A percentile compares a stretch with the other conserved stretches of the same genome.
phyloP scores from a whole-genome alignment of 768 basidiomycete species.

The Podaxis rugospora region DNA sequence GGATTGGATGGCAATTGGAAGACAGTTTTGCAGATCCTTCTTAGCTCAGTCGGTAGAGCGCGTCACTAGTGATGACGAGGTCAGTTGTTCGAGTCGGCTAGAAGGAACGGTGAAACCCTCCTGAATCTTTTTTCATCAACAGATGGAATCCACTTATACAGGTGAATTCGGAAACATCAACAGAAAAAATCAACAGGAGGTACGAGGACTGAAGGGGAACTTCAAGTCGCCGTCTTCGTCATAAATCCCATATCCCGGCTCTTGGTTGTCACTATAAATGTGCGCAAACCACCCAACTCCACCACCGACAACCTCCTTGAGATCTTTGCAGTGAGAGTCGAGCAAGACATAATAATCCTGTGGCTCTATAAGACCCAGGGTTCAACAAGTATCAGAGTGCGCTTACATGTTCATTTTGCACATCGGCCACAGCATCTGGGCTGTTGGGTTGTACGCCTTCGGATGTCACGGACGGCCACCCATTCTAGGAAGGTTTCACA shows the following conservation, averaged over 20 bases:
- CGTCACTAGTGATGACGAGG: conserved; percentile 70
- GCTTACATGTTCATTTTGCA: conserved; percentile 43
- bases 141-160: too few species aligned
- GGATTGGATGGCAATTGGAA: too few species aligned
- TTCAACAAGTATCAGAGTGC: background rate
- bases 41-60: conserved; percentile 42
- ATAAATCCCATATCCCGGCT: conserved; percentile 59
- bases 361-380: background rate
- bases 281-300: conserved; percentile 68
- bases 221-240: conserved; percentile 34
- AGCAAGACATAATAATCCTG: conserved; percentile 50
- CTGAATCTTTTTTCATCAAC: too few species aligned
- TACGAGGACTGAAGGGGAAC: conserved; percentile 49
- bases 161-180: too few species aligned
- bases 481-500: conserved; percentile 36
- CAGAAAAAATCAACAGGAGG: conserved; percentile 31
- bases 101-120: conserved; percentile 16
- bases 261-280: conserved; percentile 50
- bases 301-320: conserved; percentile 46
- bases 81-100: conserved; percentile 65
- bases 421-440: conserved; percentile 40
- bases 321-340: conserved; percentile 45
- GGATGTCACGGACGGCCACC: conserved; percentile 60
- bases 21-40: conserved; percentile 15
- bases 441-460: conserved; percentile 51